These are phyloP conservation scores for Coix lacrymajobi DNA, from an alignment of 176 grass and related monocot species.

Conservation along the genomic window DNA sequence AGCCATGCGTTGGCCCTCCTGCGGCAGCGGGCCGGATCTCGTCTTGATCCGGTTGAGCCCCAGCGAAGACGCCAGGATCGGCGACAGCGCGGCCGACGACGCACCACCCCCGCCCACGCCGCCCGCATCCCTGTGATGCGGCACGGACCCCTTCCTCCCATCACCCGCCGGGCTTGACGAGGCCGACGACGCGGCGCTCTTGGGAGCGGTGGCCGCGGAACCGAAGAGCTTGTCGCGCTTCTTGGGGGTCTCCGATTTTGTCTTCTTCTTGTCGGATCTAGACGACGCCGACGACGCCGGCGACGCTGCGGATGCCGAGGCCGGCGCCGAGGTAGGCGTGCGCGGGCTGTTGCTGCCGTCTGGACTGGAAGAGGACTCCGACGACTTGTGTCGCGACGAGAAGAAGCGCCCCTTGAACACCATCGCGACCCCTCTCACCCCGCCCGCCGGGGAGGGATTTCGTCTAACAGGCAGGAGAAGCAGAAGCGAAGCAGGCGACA, in stretches of 20 bases:
- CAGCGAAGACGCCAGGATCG: slow-evolving; percentile 96
- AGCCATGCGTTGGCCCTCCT: slow-evolving; percentile 76
- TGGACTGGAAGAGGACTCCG: slow-evolving; percentile 66
- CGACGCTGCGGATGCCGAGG: slow-evolving; percentile 15
- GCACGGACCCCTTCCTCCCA: slow-evolving; percentile 35
- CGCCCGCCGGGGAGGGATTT: slow-evolving; percentile 15
- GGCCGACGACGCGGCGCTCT: slow-evolving; percentile 27
- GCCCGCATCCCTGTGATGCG: slow-evolving; percentile 37
- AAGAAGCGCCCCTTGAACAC: slow-evolving; percentile 99
- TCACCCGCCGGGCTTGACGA: slow-evolving; percentile 35
- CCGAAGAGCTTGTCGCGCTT: slow-evolving; percentile 48
- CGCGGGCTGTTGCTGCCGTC: slow-evolving; percentile 94
- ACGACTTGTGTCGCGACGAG: slow-evolving; percentile 76
- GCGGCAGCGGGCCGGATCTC: slow-evolving; percentile 97
- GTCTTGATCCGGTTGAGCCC: slow-evolving; percentile 99
- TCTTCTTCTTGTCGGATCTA: slow-evolving; percentile 94
- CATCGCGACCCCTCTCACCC: slow-evolving; percentile 26
- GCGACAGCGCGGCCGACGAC: slow-evolving; percentile 47
- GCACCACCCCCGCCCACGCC: slow-evolving; percentile 11
- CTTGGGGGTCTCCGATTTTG: slow-evolving; percentile 65
- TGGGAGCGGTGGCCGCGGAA: slow-evolving; percentile 29
- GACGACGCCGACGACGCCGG: slow-evolving; percentile 45
- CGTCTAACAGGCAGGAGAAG: slow-evolving; percentile 25
- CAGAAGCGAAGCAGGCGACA: slow-evolving; percentile 7
- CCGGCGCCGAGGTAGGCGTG: slow-evolving; percentile 54